These are phyloP conservation scores for Laburnicola sp. DNA, from an alignment of 2,329 filamentous ascomycete species.

Conservation along the genomic window DNA sequence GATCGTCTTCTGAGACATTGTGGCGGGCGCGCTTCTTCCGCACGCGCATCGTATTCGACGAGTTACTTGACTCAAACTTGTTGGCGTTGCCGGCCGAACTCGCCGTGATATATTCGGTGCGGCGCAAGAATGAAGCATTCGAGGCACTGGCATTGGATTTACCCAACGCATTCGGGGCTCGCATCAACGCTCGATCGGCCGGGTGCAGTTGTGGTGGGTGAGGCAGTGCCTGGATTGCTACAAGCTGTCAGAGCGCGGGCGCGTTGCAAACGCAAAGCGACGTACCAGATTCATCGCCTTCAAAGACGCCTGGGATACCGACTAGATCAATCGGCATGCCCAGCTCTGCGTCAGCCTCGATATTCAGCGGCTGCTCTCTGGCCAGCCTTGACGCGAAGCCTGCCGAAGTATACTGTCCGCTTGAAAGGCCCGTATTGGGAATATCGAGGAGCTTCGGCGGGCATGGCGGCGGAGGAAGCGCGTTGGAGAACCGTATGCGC, in stretches of 20 bases:
- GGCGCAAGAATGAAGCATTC: constrained; percentile 88
- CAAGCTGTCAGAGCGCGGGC: constrained; percentile 22
- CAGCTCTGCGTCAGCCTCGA: constrained; percentile 95
- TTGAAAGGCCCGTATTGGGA: constrained; percentile 85
- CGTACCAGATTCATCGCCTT: constrained; percentile 90
- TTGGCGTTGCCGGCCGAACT: constrained; percentile 45
- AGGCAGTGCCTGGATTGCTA: constrained; percentile 80
- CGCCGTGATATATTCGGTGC: constrained; percentile 89
- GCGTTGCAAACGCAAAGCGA: constrained; percentile 7
- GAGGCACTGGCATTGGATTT: constrained; percentile 77
- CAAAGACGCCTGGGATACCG: constrained; percentile 90
- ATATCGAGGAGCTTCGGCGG: constrained; percentile 97
- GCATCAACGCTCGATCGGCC: constrained; percentile 79
- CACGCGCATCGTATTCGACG: constrained; percentile 48
- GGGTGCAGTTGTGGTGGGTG: constrained; percentile 74
- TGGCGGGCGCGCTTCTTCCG: constrained; percentile 43
- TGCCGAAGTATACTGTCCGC: constrained; percentile 85
- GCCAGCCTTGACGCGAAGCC: constrained; percentile 87
- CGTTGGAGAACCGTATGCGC: constrained; percentile 92
- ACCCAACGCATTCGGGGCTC: constrained; percentile 80
- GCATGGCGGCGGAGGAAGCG: constrained; percentile 88
- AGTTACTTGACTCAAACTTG: constrained; percentile 57
- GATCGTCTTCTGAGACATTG: constrained; percentile 57
- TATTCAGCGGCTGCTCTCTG: constrained; percentile 89
- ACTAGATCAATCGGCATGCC: constrained; percentile 97